Evolutionary conservation across 2,329 filamentous ascomycete genomes (phyloP).

Genomic region (Ambrosiella cleistominuta): DNA sequence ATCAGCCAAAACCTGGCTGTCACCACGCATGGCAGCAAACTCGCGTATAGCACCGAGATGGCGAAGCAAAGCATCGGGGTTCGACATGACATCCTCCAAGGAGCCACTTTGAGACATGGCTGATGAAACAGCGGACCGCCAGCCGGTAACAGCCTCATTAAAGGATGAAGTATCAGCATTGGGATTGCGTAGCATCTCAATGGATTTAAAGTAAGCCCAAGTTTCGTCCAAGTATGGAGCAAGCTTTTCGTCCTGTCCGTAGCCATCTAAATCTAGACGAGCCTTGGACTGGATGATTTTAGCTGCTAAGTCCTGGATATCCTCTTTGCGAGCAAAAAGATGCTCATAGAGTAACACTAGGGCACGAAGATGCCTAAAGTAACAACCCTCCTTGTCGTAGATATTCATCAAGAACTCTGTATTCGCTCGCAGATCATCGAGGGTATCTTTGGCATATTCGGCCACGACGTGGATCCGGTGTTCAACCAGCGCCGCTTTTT

Average conservation of each 20-base stretch:
- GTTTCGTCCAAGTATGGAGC: slow-evolving; percentile 9
- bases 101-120: slow-evolving; percentile 12
- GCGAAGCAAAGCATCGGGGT: slow-evolving; percentile 30
- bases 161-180: background rate
- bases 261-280: slow-evolving; percentile 5
- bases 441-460: slow-evolving; percentile 19
- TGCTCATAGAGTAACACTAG: slow-evolving; percentile 28
- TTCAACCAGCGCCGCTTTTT: slow-evolving; percentile 41
- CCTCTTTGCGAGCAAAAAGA: slow-evolving; percentile 10
- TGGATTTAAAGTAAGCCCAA: slow-evolving; percentile 12
- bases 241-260: slow-evolving; percentile 8
- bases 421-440: slow-evolving; percentile 27
- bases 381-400: slow-evolving; percentile 32
- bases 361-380: slow-evolving; percentile 34
- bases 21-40: slow-evolving; percentile 33
- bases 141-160: slow-evolving; percentile 8
- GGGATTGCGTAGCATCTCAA: slow-evolving; percentile 10
- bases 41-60: slow-evolving; percentile 34
- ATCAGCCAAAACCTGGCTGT: slow-evolving; percentile 27
- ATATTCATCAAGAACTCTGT: slow-evolving; percentile 31
- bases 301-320: background rate
- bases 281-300: slow-evolving; percentile 4
- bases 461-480: slow-evolving; percentile 22
- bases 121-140: slow-evolving; percentile 9
- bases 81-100: slow-evolving; percentile 15